Conservation (phyloP, 1,139 yeast species). For the Candida labiduridarum region DNA sequence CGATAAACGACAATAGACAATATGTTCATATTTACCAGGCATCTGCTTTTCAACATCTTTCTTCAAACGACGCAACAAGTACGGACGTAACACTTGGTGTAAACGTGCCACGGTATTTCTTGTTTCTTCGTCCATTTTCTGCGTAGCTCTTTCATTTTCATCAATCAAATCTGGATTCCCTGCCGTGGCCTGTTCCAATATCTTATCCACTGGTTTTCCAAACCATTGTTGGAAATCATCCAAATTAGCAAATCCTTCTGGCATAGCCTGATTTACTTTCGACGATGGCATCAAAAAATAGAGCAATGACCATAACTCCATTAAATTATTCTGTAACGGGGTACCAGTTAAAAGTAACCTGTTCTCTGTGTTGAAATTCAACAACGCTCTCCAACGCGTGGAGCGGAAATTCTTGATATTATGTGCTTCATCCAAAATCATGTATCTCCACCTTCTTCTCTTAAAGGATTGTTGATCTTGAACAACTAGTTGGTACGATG, state of each 20-base stretch:
- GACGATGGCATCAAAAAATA: constrained; percentile 96
- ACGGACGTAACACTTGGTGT: constrained; percentile 93
- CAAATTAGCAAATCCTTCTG: constrained; percentile 94
- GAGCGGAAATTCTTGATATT: constrained; percentile 95
- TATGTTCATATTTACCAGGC: constrained; percentile 98
- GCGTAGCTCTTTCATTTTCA: constrained; percentile 41
- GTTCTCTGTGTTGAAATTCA: constrained; percentile 90
- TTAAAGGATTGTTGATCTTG: constrained; percentile 95
- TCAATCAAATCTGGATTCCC: constrained; percentile 52
- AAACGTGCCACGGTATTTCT: constrained; percentile 81
- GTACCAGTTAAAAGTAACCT: constrained; percentile 92
- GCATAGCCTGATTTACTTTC: constrained; percentile 70
- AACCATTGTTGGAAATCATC: constrained; percentile 98
- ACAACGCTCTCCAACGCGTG: constrained; percentile 93
- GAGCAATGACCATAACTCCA: constrained; percentile 91
- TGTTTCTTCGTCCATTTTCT: constrained; percentile 64
- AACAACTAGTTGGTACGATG: constrained; percentile 93
- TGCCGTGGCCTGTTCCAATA: constrained; percentile 71
- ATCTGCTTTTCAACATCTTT: constrained; percentile 98
- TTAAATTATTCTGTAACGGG: constrained; percentile 87
- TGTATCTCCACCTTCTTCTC: constrained; percentile 90
- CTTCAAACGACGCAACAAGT: constrained; percentile 84
- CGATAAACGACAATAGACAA: constrained; percentile 87
- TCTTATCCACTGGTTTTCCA: constrained; percentile 91
- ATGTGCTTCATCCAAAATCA: constrained; percentile 98